Conservation (phyloP, 2,329 filamentous ascomycete genomes). For the Cladosporium sp. region DNA sequence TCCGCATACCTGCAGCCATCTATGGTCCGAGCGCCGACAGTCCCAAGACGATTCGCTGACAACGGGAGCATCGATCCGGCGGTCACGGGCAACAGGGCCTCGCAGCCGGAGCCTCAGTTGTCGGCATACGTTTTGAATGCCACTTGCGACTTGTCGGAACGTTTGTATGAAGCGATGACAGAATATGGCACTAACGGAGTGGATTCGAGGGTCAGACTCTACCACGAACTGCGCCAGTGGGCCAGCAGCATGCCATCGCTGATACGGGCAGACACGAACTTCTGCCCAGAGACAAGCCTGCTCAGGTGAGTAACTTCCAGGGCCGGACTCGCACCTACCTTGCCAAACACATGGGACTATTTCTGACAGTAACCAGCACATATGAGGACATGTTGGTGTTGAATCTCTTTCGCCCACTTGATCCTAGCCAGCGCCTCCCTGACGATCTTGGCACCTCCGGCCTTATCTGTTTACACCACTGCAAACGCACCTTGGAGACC, state of each 20-base stretch:
- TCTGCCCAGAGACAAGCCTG: slow-evolving; percentile 6
- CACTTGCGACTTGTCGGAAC: slow-evolving; percentile 7
- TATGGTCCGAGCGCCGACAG: slow-evolving; percentile 2
- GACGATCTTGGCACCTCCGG: slow-evolving; percentile 5
- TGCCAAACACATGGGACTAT: too few species aligned
- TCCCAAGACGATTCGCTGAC: slow-evolving; percentile 5
- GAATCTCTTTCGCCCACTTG: slow-evolving; percentile 3
- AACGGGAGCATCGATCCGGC: slow-evolving; percentile 10
- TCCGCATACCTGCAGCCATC: slow-evolving; percentile 9
- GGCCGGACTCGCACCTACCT: too few species aligned
- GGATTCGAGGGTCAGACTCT: slow-evolving; percentile 4
- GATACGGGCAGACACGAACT: slow-evolving; percentile 5
- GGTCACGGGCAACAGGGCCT: slow-evolving; percentile 2
- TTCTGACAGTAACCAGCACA: not conserved
- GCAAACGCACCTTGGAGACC: slow-evolving; percentile 9
- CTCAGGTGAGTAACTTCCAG: not conserved
- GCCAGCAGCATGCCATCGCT: slow-evolving; percentile 5
- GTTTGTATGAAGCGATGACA: slow-evolving; percentile 2
- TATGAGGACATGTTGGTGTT: slow-evolving; percentile 8
- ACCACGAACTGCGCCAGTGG: slow-evolving; percentile 8
- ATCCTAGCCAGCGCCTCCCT: not conserved
- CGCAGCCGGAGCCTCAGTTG: slow-evolving; percentile 7
- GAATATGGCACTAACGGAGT: slow-evolving; percentile 1
- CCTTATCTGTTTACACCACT: slow-evolving; percentile 8
- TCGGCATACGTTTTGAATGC: slow-evolving; percentile 8